Evolutionary conservation across 106 monocot species (phyloP), one percentile per base, ranked within the genome.

Genomic region (Iris macrosiphon): DNA sequence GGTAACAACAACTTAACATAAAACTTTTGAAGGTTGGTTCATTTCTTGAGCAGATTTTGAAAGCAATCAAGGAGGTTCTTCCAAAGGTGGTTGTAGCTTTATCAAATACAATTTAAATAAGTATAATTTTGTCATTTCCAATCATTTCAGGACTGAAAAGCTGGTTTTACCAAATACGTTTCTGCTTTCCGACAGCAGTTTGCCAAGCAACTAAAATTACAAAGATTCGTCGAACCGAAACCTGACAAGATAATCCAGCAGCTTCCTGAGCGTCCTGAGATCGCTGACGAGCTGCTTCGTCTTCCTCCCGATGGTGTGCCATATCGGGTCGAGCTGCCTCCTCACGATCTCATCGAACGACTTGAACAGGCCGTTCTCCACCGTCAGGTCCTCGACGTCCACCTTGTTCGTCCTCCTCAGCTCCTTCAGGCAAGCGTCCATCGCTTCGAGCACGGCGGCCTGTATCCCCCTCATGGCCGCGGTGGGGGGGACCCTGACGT

Each of bases 271-370:
- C 20, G 98, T 98, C 57, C 73, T 82, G 27, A 98, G 80, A 65
- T 98, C 98, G 34, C 65, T 70, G 14, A 98, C 98, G 29, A 98
- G 83, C 72, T 91, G 98, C 62, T 91, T 86, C 4, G 98, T 91
- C 67, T 98, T 98, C 78, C 66, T 98, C 27, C 98, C 91, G 13
- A 98, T 39, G 2, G 77, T 83, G 48, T 98, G 98, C 98, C 98
- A 98, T 23, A 98, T 91, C 5, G 98, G 98, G 62, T 98, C 98
- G 0, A 98, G 91, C 73, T 98, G 91, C 59, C 83, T 56, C 55
- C 98, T 65, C 19, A 98, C 87, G 34, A 98, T 91, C 67, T 98
- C 91, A 71, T 98, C 98, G 16, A 98, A 98, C 14, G 91, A 98
- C 75, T 98, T 98, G 67, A 98, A 98, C 38, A 98, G 61, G 8